These are phyloP conservation scores for Mrakia hoshinonis DNA, from an alignment of 768 basidiomycete species.

Conservation along the genomic window DNA sequence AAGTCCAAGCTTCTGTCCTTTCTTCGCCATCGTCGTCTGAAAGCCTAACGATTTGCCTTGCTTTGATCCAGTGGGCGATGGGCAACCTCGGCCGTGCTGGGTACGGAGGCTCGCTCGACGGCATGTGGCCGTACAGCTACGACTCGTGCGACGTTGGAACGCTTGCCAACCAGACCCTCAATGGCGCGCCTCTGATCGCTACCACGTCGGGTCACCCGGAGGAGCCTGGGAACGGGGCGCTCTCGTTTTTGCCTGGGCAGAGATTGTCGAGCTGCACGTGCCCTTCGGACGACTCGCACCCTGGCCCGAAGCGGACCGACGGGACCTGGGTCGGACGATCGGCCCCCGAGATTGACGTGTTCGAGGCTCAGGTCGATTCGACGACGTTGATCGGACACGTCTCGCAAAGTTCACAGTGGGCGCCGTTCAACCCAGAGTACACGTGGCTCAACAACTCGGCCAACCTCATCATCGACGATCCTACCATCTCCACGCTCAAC, in stretches of 20 bases:
- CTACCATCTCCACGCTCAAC: slow-evolving; percentile 11
- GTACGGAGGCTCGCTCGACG: slow-evolving; percentile 28
- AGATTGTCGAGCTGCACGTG: slow-evolving; percentile 39
- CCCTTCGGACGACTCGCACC: slow-evolving; percentile 35
- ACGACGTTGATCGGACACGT: slow-evolving; percentile 1
- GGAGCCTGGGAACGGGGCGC: not conserved
- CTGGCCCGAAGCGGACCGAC: slow-evolving; percentile 48
- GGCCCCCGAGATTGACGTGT: slow-evolving; percentile 67
- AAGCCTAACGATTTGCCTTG: slow-evolving; percentile 43
- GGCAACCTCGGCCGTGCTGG: slow-evolving; percentile 28
- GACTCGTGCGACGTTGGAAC: slow-evolving; percentile 28
- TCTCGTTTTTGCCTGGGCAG: slow-evolving; percentile 37
- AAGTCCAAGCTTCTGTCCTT: not conserved
- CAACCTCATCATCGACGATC: slow-evolving; percentile 2
- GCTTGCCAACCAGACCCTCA: slow-evolving; percentile 18
- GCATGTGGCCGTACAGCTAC: slow-evolving; percentile 25
- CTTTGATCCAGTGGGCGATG: slow-evolving; percentile 35
- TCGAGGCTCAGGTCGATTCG: slow-evolving; percentile 60
- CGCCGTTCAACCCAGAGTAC: slow-evolving; percentile 22
- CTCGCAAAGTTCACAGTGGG: slow-evolving; percentile 16
- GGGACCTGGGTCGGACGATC: slow-evolving; percentile 50
- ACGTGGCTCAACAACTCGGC: slow-evolving; percentile 12
- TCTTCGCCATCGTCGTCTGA: slow-evolving; percentile 37
- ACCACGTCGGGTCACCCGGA: slow-evolving; percentile 18
- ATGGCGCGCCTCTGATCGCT: slow-evolving; percentile 5